A percentile compares a stretch with the other conserved stretches of the same genome.
Conservation (phyloP, 2,329 filamentous ascomycete genomes). For the Scolecobasidium constrictum region DNA sequence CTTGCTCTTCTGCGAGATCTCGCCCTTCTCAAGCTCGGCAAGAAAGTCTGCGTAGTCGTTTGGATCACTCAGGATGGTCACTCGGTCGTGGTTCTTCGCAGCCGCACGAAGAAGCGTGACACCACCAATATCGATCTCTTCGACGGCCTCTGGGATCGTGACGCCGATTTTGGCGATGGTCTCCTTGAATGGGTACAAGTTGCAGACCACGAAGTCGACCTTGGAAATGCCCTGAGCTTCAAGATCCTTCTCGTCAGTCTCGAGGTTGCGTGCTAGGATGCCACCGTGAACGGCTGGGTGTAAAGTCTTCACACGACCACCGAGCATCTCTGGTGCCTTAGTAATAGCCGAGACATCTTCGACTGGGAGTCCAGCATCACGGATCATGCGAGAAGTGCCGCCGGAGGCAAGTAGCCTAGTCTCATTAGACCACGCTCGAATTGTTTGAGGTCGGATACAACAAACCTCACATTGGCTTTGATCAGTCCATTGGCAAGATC, state of each 20-base stretch:
- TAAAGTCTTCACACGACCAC: conserved; percentile 85
- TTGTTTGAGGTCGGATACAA: neutral
- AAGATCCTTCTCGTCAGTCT: conserved; percentile 93
- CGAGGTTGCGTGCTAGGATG: conserved; percentile 88
- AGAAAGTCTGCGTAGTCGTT: conserved; percentile 90
- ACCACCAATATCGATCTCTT: conserved; percentile 95
- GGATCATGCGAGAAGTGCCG: conserved; percentile 90
- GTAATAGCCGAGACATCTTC: conserved; percentile 99
- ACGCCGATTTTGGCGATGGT: conserved; percentile 96
- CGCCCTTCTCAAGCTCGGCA: conserved; percentile 78
- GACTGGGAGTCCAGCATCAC: conserved; percentile 89
- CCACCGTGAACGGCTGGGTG: conserved; percentile 84
- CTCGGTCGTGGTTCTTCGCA: conserved; percentile 93
- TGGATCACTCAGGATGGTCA: conserved; percentile 92
- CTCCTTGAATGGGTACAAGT: conserved; percentile 98
- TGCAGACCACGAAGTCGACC: conserved; percentile 57
- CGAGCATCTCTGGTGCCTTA: conserved; percentile 87
- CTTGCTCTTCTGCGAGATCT: conserved; percentile 74
- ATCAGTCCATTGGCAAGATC: conserved; percentile 86
- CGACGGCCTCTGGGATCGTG: conserved; percentile 89
- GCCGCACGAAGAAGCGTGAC: conserved; percentile 93
- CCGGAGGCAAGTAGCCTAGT: conserved; percentile 72
- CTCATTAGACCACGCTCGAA: neutral
- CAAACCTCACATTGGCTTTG: conserved; percentile 67
- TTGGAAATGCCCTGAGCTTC: conserved; percentile 31